Conservation (phyloP, 192 early-diverging fungal species). For the Kappamyces sp. region DNA sequence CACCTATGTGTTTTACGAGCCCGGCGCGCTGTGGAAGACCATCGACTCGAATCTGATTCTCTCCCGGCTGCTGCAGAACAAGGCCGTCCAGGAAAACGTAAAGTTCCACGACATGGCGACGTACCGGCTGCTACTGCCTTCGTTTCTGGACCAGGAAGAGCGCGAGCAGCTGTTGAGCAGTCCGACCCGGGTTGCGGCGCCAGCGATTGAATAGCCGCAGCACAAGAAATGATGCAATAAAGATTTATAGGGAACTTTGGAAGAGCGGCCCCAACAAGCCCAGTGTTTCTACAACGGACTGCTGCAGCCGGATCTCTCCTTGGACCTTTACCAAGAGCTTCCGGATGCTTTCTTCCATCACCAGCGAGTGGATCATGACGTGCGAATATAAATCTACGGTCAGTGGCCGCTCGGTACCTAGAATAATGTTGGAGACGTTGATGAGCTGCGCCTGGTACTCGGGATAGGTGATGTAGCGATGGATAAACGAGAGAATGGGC, state of each 20-base stretch:
- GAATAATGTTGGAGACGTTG: slow-evolving; percentile 67
- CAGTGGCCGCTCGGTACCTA: slow-evolving; percentile 44
- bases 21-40: no score
- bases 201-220: no score
- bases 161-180: no score
- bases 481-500: slow-evolving; percentile 75
- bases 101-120: no score
- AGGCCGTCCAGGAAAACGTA: no score
- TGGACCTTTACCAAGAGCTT: slow-evolving; percentile 66
- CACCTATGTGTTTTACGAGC: background rate
- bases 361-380: slow-evolving; percentile 70
- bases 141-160: no score
- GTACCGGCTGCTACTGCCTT: no score
- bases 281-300: slow-evolving; percentile 68
- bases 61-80: no score
- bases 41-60: no score
- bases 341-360: slow-evolving; percentile 72
- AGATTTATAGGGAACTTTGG: background rate
- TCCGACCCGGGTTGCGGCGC: no score
- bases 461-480: slow-evolving; percentile 74
- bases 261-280: slow-evolving; percentile 84
- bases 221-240: no score
- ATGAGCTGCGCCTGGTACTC: slow-evolving; percentile 68
- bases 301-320: slow-evolving; percentile 71
- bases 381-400: slow-evolving; percentile 71